Evolutionary conservation across 495 filamentous ascomycete species (phyloP), one percentile per base, ranked within the genome.

Genomic region (Entonaema liquescens): DNA sequence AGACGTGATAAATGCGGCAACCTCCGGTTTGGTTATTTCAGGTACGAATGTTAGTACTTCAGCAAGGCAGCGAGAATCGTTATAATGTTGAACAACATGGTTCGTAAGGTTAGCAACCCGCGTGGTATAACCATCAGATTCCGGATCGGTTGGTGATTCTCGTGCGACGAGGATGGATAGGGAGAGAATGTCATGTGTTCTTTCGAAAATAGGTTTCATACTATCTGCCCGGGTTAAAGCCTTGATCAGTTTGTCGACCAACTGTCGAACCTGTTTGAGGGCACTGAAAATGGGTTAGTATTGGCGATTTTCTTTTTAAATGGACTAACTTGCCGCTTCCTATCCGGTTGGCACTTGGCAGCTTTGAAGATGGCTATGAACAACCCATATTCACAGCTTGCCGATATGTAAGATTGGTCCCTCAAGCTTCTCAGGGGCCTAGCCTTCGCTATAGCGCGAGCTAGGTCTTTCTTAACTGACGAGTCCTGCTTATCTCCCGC

Each of bases 71-170:
- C 73, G 62, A 8, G 80, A 57, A 11, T 73, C 75, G 4, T 77
- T 68, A 57, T 74, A 80, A 58, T 80, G 74, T 25, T 76, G 60
- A 9, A 78, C 67, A 7, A 83, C 50, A 35, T 81, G 77, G 2
- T 75, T 42, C 4, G 66, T 63, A 21, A 85, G 64, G 19, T 77
- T 71, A 21, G 72, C 25, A 26, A 80, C 72, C 11, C 77, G 66
- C 17, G 77, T 15, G 7, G 64, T 55, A n/a, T 17, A 19, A 40
- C 49, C 44, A 12, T 44, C 7, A 1, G 35, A 6, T 19, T 17
- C 29, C 9, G 40, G 12, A 15, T 13, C 5, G 7, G 25, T 7
- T n/a, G 26, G 21, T 5, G 59, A 42, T 26, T 60, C 54, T 35
- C 55, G 15, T 19, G 53, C 56, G 25, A 65, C 44, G 1, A 38